A percentile compares a stretch with the other conserved stretches of the same genome.
phyloP scores from a whole-genome alignment of 805 yeast species.

The Komagataella phaffii region DNA sequence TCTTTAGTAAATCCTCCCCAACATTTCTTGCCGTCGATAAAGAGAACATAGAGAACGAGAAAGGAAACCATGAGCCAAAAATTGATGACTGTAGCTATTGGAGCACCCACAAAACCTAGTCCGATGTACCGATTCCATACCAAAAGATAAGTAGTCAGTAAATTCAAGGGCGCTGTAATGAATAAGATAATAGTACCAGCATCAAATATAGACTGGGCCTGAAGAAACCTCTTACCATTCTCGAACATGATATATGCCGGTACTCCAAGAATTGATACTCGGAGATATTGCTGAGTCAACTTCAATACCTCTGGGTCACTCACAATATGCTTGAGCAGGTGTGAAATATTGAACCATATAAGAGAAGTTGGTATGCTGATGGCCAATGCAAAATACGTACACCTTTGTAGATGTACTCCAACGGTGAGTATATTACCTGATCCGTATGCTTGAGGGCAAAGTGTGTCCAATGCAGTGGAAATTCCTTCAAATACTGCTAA shows the following conservation, averaged over 20 bases:
- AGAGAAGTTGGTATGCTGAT: slow-evolving; percentile 45
- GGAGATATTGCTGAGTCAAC: slow-evolving; percentile 45
- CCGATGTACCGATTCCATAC: slow-evolving; percentile 40
- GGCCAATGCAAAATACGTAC: slow-evolving; percentile 47
- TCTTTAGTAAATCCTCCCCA: slow-evolving; percentile 47
- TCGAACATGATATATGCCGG: slow-evolving; percentile 65
- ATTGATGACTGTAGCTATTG: slow-evolving; percentile 56
- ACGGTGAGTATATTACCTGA: slow-evolving; percentile 48
- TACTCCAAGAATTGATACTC: slow-evolving; percentile 46
- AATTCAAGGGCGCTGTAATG: slow-evolving; percentile 62
- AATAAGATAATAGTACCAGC: slow-evolving; percentile 61
- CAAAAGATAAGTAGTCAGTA: slow-evolving; percentile 47
- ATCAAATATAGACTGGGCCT: slow-evolving; percentile 70
- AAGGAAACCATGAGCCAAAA: slow-evolving; percentile 57
- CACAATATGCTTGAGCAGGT: slow-evolving; percentile 28
- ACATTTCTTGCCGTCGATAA: slow-evolving; percentile 52
- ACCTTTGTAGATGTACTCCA: slow-evolving; percentile 55
- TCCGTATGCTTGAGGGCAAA: slow-evolving; percentile 74
- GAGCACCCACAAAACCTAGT: slow-evolving; percentile 66
- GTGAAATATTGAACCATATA: slow-evolving; percentile 50
- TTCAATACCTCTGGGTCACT: slow-evolving; percentile 28
- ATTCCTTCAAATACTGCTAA: slow-evolving; percentile 68
- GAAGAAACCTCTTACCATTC: slow-evolving; percentile 59
- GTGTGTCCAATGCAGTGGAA: slow-evolving; percentile 61
- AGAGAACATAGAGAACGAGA: slow-evolving; percentile 38